Conservation (phyloP, 2,329 filamentous ascomycete species). For the Penicillium sp. region DNA sequence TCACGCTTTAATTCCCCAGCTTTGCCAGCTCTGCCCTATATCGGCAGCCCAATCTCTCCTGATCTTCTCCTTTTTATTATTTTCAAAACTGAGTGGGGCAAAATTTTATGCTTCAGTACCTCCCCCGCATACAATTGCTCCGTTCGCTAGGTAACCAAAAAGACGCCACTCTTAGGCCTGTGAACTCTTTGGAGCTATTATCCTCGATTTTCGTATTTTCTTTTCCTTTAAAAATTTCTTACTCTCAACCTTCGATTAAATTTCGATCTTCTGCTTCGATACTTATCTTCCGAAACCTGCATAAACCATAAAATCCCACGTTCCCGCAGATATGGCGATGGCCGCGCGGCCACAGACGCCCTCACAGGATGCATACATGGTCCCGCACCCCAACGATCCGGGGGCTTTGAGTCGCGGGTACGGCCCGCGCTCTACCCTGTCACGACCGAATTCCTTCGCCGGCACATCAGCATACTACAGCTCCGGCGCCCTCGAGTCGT, state of each 20-base stretch:
- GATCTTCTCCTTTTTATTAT: conserved; percentile 1
- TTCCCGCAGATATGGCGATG: conserved; percentile 30
- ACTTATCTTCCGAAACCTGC: not conserved
- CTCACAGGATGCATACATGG: conserved; percentile 33
- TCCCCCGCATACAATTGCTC: conserved; percentile 25
- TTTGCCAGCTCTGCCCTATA: conserved; percentile 1
- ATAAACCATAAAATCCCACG: conserved; percentile 11
- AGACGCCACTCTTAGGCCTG: conserved; percentile 7
- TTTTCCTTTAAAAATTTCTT: conserved; percentile 2
- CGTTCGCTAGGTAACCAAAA: conserved; percentile 29
- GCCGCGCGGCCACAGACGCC: conserved; percentile 33
- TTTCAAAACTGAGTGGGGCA: conserved; percentile 8
- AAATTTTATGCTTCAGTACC: conserved; percentile 9
- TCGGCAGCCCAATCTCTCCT: conserved; percentile 5
- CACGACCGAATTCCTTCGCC: conserved; percentile 36
- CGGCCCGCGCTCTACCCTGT: conserved; percentile 24
- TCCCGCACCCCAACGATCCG: conserved; percentile 25
- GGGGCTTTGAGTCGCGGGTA: conserved; percentile 28
- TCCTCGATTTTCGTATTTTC: conserved; percentile 4
- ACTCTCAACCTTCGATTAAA: conserved; percentile 11
- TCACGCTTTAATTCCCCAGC: not conserved
- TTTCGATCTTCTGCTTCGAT: not conserved
- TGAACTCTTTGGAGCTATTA: conserved; percentile 3
- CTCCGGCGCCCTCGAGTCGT: conserved; percentile 27
- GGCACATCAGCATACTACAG: conserved; percentile 31